phyloP scores from a whole-genome alignment of 1,284 basidiomycete genomes.

The Marasmius sp. region DNA sequence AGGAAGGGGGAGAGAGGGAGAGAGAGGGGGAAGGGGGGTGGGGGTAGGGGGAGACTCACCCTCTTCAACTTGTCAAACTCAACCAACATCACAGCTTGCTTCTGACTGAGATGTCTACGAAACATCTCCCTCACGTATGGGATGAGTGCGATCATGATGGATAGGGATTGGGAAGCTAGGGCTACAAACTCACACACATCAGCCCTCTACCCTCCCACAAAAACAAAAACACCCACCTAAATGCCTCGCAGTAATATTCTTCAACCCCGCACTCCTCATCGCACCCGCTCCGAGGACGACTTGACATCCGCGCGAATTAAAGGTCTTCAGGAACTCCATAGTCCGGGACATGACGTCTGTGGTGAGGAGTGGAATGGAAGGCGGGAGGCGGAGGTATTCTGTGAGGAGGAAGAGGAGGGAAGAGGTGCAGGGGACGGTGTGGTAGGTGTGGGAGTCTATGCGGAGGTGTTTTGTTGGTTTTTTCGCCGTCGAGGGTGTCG shows the following conservation, averaged over 20 bases:
- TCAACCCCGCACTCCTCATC: slow-evolving; percentile 95
- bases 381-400: slow-evolving; percentile 88
- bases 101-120: slow-evolving; percentile 86
- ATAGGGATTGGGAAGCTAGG: slow-evolving; percentile 92
- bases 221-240: slow-evolving; percentile 57
- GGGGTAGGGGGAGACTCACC: slow-evolving; percentile 43
- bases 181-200: slow-evolving; percentile 44
- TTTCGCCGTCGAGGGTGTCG: slow-evolving; percentile 23
- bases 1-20: neutral
- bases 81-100: slow-evolving; percentile 94
- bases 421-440: slow-evolving; percentile 84
- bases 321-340: slow-evolving; percentile 95
- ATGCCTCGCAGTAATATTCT: slow-evolving; percentile 98
- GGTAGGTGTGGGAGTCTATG: slow-evolving; percentile 85
- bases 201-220: slow-evolving; percentile 9
- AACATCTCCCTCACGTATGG: slow-evolving; percentile 96
- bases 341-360: slow-evolving; percentile 93
- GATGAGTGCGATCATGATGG: slow-evolving; percentile 93
- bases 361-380: slow-evolving; percentile 86
- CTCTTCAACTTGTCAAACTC: slow-evolving; percentile 99
- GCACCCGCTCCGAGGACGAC: slow-evolving; percentile 97
- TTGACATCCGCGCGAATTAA: slow-evolving; percentile 98
- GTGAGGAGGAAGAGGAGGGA: slow-evolving; percentile 75
- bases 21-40: slow-evolving; percentile 9
- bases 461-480: slow-evolving; percentile 68